Evolutionary conservation across 1,139 yeast species (phyloP).

Genomic region (Kodamaea sp.): DNA sequence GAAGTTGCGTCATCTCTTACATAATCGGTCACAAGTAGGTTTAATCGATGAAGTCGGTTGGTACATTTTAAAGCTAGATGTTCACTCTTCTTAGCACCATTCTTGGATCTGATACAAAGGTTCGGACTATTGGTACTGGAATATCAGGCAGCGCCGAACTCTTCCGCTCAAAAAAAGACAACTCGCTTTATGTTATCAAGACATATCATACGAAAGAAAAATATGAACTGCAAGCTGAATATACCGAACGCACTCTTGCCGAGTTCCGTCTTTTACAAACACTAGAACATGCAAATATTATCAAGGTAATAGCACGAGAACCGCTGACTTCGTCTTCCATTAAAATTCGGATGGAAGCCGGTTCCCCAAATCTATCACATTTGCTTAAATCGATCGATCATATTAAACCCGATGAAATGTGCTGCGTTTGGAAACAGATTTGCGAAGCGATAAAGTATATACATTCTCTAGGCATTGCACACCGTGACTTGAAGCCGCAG

Average conservation of each 20-base stretch:
- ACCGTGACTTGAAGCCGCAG: conserved; percentile 42
- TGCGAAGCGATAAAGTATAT: conserved; percentile 31
- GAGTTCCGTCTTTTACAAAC: conserved; percentile 32
- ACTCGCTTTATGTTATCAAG: conserved; percentile 36
- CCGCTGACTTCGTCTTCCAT: conserved; percentile 4
- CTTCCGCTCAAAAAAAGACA: conserved; percentile 18
- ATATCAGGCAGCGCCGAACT: conserved; percentile 42
- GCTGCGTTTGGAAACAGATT: conserved; percentile 36
- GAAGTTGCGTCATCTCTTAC: no score
- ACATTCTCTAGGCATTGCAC: conserved; percentile 31
- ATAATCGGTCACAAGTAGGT: neutral
- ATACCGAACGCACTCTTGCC: conserved; percentile 29
- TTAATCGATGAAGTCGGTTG: neutral
- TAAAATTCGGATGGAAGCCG: conserved; percentile 33
- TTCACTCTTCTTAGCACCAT: neutral
- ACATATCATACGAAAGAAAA: conserved; percentile 33
- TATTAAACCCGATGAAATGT: conserved; percentile 13
- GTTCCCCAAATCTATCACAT: conserved; percentile 22
- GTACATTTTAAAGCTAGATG: neutral
- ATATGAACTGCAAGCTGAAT: conserved; percentile 36
- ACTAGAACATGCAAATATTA: conserved; percentile 34
- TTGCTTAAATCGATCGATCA: conserved; percentile 11
- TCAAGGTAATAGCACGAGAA: conserved; percentile 21
- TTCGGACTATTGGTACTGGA: conserved; percentile 31
- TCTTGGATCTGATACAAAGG: conserved; percentile 1